phyloP scores from a whole-genome alignment of 352 stramenopile genomes.

The Phytophthora quininea region DNA sequence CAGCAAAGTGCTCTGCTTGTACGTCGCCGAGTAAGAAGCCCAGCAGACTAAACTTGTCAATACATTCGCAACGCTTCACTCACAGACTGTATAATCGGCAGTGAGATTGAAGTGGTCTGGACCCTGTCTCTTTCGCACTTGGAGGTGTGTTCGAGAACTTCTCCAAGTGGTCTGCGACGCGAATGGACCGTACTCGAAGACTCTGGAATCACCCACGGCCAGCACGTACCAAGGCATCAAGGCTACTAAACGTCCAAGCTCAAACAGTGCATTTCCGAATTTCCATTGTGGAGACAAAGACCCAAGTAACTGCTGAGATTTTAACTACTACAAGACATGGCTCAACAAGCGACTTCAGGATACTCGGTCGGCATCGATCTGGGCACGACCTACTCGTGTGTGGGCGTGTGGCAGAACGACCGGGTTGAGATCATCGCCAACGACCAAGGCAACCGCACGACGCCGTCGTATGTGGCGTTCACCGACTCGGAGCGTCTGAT shows the following conservation, averaged over 20 bases:
- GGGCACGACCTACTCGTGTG: neutral
- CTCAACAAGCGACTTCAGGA: neutral
- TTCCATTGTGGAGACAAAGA: neutral
- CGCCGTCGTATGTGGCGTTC: neutral
- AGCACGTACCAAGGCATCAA: too few relatives aligned
- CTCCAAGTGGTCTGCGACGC: neutral
- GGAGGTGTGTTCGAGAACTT: neutral
- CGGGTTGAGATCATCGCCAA: neutral
- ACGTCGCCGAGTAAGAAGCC: conserved; percentile 21
- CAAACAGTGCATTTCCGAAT: neutral
- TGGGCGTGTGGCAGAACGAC: neutral
- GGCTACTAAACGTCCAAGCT: too few relatives aligned
- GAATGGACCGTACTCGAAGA: neutral
- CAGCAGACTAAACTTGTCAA: too few relatives aligned
- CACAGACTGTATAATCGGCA: neutral
- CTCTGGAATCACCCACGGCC: too few relatives aligned
- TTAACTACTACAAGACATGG: neutral
- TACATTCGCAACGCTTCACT: too few relatives aligned
- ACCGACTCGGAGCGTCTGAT: neutral
- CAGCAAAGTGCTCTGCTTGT: conserved; percentile 41
- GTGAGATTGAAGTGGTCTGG: too few relatives aligned
- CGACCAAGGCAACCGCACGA: neutral
- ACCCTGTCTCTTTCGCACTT: neutral
- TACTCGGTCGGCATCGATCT: neutral
- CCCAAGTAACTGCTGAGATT: neutral